phyloP scores from a whole-genome alignment of 441 rosid species.

The Adansonia gregorii region DNA sequence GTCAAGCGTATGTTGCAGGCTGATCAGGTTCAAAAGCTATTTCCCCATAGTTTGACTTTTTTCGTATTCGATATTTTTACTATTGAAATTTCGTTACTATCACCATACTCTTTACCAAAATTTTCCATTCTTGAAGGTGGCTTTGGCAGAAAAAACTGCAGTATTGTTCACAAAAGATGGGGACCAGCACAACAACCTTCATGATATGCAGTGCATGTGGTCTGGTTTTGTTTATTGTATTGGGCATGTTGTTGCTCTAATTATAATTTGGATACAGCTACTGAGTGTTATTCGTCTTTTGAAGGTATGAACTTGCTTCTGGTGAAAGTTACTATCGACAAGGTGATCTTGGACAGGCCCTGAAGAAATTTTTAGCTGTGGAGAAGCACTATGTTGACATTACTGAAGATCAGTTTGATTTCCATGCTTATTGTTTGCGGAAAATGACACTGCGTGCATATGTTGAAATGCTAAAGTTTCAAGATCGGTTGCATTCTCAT shows the following conservation, averaged over 20 bases:
- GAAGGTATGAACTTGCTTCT: conserved; percentile 99
- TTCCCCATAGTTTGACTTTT: conserved; percentile 39
- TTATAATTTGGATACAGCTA: conserved; percentile 15
- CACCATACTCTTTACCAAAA: conserved; percentile 25
- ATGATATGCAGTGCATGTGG: conserved; percentile 99
- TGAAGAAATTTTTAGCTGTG: conserved; percentile 93
- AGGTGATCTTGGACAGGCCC: conserved; percentile 92
- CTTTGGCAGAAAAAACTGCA: conserved; percentile 93
- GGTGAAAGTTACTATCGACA: conserved; percentile 98
- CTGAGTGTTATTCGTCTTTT: conserved; percentile 32
- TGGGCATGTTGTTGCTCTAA: conserved; percentile 9
- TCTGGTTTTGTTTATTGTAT: conserved; percentile 42
- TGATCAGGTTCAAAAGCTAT: conserved; percentile 78
- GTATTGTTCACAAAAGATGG: conserved; percentile 98
- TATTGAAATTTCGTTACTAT: conserved; percentile 21
- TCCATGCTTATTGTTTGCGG: conserved; percentile 97
- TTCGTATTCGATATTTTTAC: conserved; percentile 9
- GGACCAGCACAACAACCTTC: conserved; percentile 97
- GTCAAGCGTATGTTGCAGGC: conserved; percentile 99
- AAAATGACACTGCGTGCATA: conserved; percentile 99
- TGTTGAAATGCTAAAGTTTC: conserved; percentile 98
- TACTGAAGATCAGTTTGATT: conserved; percentile 97
- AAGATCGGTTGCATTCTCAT: conserved; percentile 92
- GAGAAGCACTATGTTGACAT: conserved; percentile 99
- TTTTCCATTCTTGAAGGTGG: conserved; percentile 55